phyloP scores from a whole-genome alignment of 73 alveolate species.

The Paraurostyla sp. region DNA sequence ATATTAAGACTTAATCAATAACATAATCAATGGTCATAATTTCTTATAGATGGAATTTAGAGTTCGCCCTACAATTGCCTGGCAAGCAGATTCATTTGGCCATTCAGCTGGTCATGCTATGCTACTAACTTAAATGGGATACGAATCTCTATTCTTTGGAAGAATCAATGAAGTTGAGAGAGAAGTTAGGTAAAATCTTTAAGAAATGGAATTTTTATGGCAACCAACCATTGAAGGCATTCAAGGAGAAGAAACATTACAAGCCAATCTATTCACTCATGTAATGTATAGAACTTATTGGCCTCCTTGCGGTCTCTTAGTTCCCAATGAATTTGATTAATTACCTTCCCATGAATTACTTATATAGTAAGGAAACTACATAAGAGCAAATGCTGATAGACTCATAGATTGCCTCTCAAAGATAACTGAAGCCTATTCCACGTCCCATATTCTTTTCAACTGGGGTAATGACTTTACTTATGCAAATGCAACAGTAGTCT shows the following conservation, averaged over 20 bases:
- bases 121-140: conserved; percentile 72
- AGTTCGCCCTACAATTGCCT: conserved; percentile 86
- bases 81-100: conserved; percentile 97
- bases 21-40: conserved; percentile 89
- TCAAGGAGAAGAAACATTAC: conserved; percentile 71
- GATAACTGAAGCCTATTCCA: conserved; percentile 13
- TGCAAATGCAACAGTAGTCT: conserved; percentile 49
- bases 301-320: background rate
- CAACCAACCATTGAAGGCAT: conserved; percentile 82
- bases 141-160: conserved; percentile 79
- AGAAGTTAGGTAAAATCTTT: conserved; percentile 65
- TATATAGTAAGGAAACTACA: too few relatives aligned
- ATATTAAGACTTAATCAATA: conserved; percentile 88
- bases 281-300: background rate
- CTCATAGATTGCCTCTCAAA: too few relatives aligned
- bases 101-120: conserved; percentile 67
- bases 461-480: conserved; percentile 75
- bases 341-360: too few relatives aligned
- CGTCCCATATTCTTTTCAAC: conserved; percentile 42
- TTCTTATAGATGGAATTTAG: conserved; percentile 84
- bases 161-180: conserved; percentile 87
- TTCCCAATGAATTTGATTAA: too few relatives aligned
- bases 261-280: conserved; percentile 15
- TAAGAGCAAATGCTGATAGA: too few relatives aligned
- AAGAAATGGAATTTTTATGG: conserved; percentile 91